These are phyloP conservation scores for Blumeriella jaapii DNA, from an alignment of 2,329 filamentous ascomycete species.

Conservation along the genomic window DNA sequence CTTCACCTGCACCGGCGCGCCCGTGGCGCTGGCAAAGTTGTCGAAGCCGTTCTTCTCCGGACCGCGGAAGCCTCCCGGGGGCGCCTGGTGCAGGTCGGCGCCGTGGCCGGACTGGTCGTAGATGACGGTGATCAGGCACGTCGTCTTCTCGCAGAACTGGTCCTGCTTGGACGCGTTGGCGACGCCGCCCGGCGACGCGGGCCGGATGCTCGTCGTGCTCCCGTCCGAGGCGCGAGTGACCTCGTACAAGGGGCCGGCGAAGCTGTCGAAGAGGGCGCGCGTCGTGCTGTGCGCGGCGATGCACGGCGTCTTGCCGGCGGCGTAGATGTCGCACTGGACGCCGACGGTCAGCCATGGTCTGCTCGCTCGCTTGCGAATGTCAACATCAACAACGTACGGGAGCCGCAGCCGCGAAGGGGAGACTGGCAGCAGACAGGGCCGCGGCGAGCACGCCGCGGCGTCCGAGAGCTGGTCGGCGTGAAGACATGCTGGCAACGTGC, in stretches of 20 bases:
- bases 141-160: slow-evolving; percentile 46
- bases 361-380: too few species aligned
- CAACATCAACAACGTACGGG: too few species aligned
- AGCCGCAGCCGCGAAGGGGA: too few species aligned
- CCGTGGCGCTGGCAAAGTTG: slow-evolving; percentile 45
- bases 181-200: slow-evolving; percentile 46
- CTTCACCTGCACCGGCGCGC: slow-evolving; percentile 48
- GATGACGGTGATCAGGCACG: slow-evolving; percentile 48
- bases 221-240: slow-evolving; percentile 41
- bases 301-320: slow-evolving; percentile 25
- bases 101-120: slow-evolving; percentile 53
- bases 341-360: too few species aligned
- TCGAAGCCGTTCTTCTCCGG: slow-evolving; percentile 46
- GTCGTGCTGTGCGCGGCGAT: slow-evolving; percentile 3
- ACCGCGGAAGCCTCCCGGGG: slow-evolving; percentile 43
- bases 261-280: slow-evolving; percentile 32
- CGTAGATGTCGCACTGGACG: slow-evolving; percentile 55
- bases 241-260: slow-evolving; percentile 35
- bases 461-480: too few species aligned
- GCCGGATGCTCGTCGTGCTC: slow-evolving; percentile 10
- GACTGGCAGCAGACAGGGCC: too few species aligned
- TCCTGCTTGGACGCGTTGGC: slow-evolving; percentile 51
- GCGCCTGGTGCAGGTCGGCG: slow-evolving; percentile 53
- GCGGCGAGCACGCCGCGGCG: too few species aligned
- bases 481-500: too few species aligned